phyloP scores from a whole-genome alignment of 257 asterid genomes.

The Salvia miltiorrhiza region DNA sequence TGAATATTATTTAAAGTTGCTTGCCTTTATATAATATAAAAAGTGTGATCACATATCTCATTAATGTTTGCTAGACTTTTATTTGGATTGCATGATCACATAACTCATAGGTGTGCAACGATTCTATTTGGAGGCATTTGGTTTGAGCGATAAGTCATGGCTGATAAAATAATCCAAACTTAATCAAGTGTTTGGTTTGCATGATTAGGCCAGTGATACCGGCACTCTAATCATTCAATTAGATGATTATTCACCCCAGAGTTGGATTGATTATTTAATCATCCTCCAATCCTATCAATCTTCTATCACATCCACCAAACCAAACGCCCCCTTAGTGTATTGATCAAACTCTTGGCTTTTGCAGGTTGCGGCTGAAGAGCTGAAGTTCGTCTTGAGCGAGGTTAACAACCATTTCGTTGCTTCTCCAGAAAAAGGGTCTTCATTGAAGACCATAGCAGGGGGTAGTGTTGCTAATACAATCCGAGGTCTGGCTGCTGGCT shows the following conservation, averaged over 20 bases:
- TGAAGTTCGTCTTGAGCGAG: conserved; percentile 63
- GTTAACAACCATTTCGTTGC: conserved; percentile 46
- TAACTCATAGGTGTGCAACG: no score
- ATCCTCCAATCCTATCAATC: no score
- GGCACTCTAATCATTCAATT: no score
- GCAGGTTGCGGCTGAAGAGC: conserved; percentile 79
- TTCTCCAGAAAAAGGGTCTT: conserved; percentile 39
- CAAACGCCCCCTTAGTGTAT: no score
- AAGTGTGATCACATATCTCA: not conserved
- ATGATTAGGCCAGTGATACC: no score
- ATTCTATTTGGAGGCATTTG: no score
- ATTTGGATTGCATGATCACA: not conserved
- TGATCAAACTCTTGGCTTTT: conserved; percentile 4
- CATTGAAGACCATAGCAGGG: conserved; percentile 88
- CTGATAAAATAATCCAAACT: no score
- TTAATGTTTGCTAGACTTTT: not conserved
- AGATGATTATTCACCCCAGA: no score
- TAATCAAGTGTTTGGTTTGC: no score
- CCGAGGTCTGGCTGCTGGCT: conserved; percentile 90
- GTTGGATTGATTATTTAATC: no score
- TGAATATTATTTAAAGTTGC: not conserved
- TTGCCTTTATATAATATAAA: not conserved
- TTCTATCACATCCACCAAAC: no score
- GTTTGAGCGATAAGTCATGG: no score
- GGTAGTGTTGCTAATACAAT: conserved; percentile 96